Base-by-base conservation (phyloP, 768 basidiomycete species). In the Sporobolomyces roseus region DNA sequence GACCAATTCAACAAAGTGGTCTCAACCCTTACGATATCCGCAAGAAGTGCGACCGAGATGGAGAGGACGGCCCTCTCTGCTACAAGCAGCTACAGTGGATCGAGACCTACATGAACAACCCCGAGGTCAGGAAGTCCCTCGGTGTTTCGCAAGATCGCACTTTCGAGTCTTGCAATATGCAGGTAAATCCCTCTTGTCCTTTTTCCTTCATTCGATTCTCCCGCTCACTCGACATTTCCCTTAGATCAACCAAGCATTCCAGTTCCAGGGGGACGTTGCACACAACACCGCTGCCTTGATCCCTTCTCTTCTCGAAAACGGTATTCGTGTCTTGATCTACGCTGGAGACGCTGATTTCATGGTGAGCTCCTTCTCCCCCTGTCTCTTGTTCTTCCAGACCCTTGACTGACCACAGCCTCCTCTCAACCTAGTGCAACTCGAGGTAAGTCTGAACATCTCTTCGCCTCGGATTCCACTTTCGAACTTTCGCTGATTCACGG, bases 21-120 rank as follows among this genome's bases (percentile, higher is more conserved):
- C 77, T 87, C 54, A 98, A 97, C 79, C 86, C 90, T 13, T 98
- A 97, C 78, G 93, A 68, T n/a, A 88, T 90, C 5, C 86, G 91
- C 69, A 80, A 78, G 63, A 82, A 81, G 70, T 96, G 93, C 76
- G 87, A 96, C 77, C 84, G 82, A 46, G 69, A 81, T 33, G 84
- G 83, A 74, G 88, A 93, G 68, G 88, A 78, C 64, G 81, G 80
- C 54, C 69, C 55, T 43, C 71, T 79, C 1, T 79, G 79, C 71
- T 81, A 81, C 77, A 68, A 73, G 62, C 83, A 94, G 80, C 86
- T 96, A 84, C 75, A 78, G 23, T 96, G 90, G 89, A 86, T 96
- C 76, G 93, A 96, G 74, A 84, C 82, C 1, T 97, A 87, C 84
- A 82, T 97, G 61, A 96, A 97, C 77, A 80, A 84, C 59, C 83